Conservation (phyloP, 169 alveolate genomes). For the Cryptosporidium baileyi region DNA sequence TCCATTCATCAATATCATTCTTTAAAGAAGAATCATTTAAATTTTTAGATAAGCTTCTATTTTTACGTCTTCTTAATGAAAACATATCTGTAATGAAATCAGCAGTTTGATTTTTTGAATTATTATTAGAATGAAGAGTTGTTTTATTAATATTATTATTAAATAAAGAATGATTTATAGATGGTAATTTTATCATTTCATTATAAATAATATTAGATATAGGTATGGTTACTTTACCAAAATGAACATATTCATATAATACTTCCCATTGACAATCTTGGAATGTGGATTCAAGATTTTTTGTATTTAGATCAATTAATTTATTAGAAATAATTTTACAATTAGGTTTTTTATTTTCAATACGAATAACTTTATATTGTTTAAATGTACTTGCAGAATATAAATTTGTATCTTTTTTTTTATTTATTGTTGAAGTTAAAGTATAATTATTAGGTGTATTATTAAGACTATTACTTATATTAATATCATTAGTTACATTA, state of each 20-base stretch:
- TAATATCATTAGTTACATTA: background rate
- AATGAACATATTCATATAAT: slow-evolving; percentile 42
- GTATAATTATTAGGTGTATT: background rate
- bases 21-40: background rate
- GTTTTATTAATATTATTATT: background rate
- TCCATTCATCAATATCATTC: slow-evolving; percentile 4
- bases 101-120: background rate
- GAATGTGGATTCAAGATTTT: background rate
- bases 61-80: background rate
- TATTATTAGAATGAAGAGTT: background rate
- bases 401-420: background rate
- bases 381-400: slow-evolving; percentile 18
- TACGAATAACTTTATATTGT: slow-evolving; percentile 32
- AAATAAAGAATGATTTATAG: background rate
- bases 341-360: slow-evolving; percentile 8
- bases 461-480: background rate
- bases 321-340: slow-evolving; percentile 11
- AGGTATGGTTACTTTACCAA: slow-evolving; percentile 61
- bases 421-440: background rate
- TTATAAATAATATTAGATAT: background rate
- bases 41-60: background rate
- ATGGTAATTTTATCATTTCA: background rate
- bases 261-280: slow-evolving; percentile 43
- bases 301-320: background rate
- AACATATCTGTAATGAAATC: too few relatives aligned